Percentiles rank a stretch among this genome's conserved stretches.
Evolutionary conservation across 2,329 filamentous ascomycete genomes (phyloP).

Genomic region (Verticillium alfalfae): DNA sequence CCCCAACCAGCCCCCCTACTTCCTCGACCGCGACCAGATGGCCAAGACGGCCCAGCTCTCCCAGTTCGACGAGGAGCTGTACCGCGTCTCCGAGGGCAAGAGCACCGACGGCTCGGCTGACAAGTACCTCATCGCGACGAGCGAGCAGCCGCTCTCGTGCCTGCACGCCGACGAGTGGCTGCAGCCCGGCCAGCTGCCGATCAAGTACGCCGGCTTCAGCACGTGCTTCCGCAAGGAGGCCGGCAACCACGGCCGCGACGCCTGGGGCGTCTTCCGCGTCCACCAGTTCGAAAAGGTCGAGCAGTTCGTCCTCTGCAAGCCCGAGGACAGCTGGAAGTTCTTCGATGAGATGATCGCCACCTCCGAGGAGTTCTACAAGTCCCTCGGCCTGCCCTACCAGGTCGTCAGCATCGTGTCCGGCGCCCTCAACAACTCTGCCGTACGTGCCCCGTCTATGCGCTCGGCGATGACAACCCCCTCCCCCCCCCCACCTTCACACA

Average conservation of each 20-base stretch:
- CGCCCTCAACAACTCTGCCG: slow-evolving; percentile 63
- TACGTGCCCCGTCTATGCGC: not conserved
- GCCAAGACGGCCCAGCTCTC: slow-evolving; percentile 96
- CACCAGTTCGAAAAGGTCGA: slow-evolving; percentile 67
- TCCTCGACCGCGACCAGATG: slow-evolving; percentile 64
- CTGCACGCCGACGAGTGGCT: slow-evolving; percentile 95
- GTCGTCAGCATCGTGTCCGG: slow-evolving; percentile 95
- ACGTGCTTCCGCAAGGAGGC: slow-evolving; percentile 97
- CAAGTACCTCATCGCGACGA: slow-evolving; percentile 70
- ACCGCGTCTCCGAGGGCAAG: slow-evolving; percentile 74
- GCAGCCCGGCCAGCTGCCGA: slow-evolving; percentile 74
- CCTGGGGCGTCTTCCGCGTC: slow-evolving; percentile 96
- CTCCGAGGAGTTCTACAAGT: slow-evolving; percentile 91
- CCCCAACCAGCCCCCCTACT: slow-evolving; percentile 30
- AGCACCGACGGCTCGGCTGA: slow-evolving; percentile 76
- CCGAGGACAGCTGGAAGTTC: slow-evolving; percentile 85
- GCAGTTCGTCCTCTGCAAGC: slow-evolving; percentile 76
- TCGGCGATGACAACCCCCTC: no score
- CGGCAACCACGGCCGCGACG: slow-evolving; percentile 73
- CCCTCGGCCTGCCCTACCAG: not conserved
- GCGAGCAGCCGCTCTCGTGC: slow-evolving; percentile 87
- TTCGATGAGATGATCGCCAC: slow-evolving; percentile 90
- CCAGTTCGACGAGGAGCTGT: slow-evolving; percentile 95
- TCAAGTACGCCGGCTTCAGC: slow-evolving; percentile 88
- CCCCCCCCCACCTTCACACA: no score